A percentile compares a stretch with the other conserved stretches of the same genome.
These are phyloP conservation scores for Lichenothelia convexa DNA, from an alignment of 495 filamentous ascomycete species.

Conservation along the genomic window DNA sequence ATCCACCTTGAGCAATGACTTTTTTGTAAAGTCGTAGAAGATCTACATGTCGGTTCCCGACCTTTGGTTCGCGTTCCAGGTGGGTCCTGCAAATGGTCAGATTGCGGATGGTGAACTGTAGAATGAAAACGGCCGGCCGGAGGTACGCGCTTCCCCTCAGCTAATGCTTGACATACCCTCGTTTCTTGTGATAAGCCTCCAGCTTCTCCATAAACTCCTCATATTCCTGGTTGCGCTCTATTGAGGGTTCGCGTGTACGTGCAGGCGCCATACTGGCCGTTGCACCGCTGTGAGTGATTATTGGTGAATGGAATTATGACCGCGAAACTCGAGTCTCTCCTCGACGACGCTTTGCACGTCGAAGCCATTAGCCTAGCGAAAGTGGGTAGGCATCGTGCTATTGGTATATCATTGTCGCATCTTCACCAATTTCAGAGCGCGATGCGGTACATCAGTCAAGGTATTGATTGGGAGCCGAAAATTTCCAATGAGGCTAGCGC, in stretches of 20 bases:
- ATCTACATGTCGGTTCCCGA: conserved; percentile 52
- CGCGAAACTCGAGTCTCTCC: too few relatives aligned
- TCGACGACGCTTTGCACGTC: too few relatives aligned
- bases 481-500: too few relatives aligned
- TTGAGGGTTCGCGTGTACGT: conserved; percentile 23
- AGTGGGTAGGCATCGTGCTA: too few relatives aligned
- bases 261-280: conserved; percentile 29
- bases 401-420: too few relatives aligned
- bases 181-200: conserved; percentile 44
- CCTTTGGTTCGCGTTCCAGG: conserved; percentile 54
- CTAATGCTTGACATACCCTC: conserved; percentile 31
- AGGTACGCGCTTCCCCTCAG: conserved; percentile 1
- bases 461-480: too few relatives aligned
- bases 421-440: too few relatives aligned
- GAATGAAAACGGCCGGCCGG: conserved; percentile 2
- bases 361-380: too few relatives aligned
- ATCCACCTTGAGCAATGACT: conserved; percentile 54
- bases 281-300: too few relatives aligned
- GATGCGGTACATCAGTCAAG: too few relatives aligned
- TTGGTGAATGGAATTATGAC: too few relatives aligned
- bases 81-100: conserved; percentile 28
- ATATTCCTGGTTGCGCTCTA: conserved; percentile 42
- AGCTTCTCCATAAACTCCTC: conserved; percentile 51
- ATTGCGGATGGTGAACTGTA: neutral
- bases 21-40: conserved; percentile 50